Evolutionary conservation across 2,329 filamentous ascomycete species (phyloP).

Genomic region (Aspergillus glaucus): DNA sequence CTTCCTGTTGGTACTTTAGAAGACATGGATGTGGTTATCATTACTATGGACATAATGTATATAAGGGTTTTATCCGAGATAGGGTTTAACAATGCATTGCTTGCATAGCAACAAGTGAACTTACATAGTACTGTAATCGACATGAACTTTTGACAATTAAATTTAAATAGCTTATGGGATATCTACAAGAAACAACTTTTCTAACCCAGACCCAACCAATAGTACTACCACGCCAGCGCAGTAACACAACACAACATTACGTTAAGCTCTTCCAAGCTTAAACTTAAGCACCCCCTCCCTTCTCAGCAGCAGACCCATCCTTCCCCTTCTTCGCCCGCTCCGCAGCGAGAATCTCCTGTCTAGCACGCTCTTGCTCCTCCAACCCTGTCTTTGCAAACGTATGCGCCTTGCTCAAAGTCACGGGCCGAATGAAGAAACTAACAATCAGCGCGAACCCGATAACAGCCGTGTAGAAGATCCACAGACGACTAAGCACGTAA

Average conservation of each 20-base stretch:
- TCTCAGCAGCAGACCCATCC: background rate
- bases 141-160: too few relatives aligned
- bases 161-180: background rate
- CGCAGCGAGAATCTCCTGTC: slow-evolving; percentile 28
- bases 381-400: slow-evolving; percentile 42
- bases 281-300: background rate
- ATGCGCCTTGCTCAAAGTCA: slow-evolving; percentile 36
- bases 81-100: background rate
- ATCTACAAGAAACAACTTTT: background rate
- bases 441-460: slow-evolving; percentile 32
- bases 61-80: slow-evolving; percentile 2
- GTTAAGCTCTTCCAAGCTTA: too few relatives aligned
- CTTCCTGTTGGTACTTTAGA: background rate
- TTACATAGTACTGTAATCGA: background rate
- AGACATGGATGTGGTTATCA: background rate
- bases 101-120: background rate
- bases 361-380: slow-evolving; percentile 37
- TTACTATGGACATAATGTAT: slow-evolving; percentile 2
- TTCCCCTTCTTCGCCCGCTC: slow-evolving; percentile 33
- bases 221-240: background rate
- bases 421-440: slow-evolving; percentile 34
- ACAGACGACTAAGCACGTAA: slow-evolving; percentile 42
- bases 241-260: background rate
- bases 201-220: background rate
- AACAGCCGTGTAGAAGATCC: slow-evolving; percentile 44